phyloP scores from a whole-genome alignment of 2,329 filamentous ascomycete genomes.

The Alternaria alternata region DNA sequence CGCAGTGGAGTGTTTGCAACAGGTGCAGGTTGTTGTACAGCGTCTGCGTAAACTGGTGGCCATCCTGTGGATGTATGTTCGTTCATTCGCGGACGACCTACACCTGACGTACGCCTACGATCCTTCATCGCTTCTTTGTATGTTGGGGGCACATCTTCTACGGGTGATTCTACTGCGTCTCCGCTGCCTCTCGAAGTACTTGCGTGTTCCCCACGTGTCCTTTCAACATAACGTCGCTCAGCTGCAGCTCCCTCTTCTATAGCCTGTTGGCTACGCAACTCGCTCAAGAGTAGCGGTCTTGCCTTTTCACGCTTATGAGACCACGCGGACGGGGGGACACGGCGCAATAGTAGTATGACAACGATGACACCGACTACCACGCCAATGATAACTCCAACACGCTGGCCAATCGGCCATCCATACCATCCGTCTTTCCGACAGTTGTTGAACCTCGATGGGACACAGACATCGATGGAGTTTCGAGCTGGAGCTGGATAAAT shows the following conservation, averaged over 20 bases:
- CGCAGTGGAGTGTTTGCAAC: not conserved
- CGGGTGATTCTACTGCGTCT: not conserved
- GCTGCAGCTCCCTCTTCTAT: not conserved
- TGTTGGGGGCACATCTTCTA: conserved; percentile 2
- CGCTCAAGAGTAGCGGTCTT: conserved; percentile 1
- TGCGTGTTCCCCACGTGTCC: not conserved
- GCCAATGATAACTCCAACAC: not conserved
- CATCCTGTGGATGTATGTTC: not conserved
- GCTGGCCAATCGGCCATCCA: not conserved
- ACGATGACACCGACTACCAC: not conserved
- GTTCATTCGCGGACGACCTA: not conserved
- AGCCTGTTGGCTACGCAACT: not conserved
- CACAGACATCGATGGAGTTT: not conserved
- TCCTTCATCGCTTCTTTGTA: conserved; percentile 12
- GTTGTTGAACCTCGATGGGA: not conserved
- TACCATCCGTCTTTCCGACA: conserved; percentile 1
- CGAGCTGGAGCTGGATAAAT: not conserved
- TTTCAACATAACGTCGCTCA: not conserved
- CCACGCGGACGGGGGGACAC: not conserved
- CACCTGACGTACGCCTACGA: not conserved
- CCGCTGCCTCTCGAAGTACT: not conserved
- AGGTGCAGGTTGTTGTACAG: not conserved
- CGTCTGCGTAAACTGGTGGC: conserved; percentile 6
- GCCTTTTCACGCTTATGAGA: not conserved
- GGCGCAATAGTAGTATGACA: not conserved